Base-by-base conservation (phyloP, 495 filamentous ascomycete genomes). In the Cudoniella acicularis region DNA sequence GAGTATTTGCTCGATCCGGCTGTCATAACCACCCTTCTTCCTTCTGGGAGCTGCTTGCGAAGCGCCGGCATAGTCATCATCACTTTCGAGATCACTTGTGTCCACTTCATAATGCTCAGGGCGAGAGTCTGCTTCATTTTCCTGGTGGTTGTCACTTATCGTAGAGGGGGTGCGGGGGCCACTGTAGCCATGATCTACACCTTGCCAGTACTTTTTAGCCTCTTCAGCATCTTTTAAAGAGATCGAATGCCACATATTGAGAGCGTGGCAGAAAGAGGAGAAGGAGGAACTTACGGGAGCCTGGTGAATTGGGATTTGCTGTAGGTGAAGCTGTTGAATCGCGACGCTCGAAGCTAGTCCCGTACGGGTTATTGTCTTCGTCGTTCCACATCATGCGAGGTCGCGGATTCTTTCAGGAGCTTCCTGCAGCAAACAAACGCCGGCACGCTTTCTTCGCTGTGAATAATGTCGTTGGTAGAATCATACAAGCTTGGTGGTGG, bases 1-100 rank as follows among this genome's bases (percentile, higher is more conserved):
- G 40, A 98, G 85, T 50, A 96, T 91, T 75, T 96, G 93, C 72
- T 98, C 93, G 41, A 98, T 90, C 17, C 95, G 87, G 65, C 93
- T 97, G 67, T 92, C 89, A 67, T 98, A 98, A 16, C 88, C 90
- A 51, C 88, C 85, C 54, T 88, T 89, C 74, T 91, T 94, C 46
- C 85, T 83, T 52, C 76, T 75, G 3, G 77, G 78, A n/a, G 68
- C 73, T 52, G 76, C 71, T 60, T 79, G 68, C 54, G 70, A 67
- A 43, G 77, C 75, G 10, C 71, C 75, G 57, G 74, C 75, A 46
- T 75, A 74, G 24, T 72, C 73, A n/a, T 84, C 83, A 57, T 88
- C 78, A 55, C 78, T 77, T 47, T 80, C 77, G 25, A 82, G 84
- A 49, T 87, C 84, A 10, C 59, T 60, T 10, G 36, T 30, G 22